Base-by-base conservation (phyloP, 148 eudicot genomes). In the Cornus controversa region DNA sequence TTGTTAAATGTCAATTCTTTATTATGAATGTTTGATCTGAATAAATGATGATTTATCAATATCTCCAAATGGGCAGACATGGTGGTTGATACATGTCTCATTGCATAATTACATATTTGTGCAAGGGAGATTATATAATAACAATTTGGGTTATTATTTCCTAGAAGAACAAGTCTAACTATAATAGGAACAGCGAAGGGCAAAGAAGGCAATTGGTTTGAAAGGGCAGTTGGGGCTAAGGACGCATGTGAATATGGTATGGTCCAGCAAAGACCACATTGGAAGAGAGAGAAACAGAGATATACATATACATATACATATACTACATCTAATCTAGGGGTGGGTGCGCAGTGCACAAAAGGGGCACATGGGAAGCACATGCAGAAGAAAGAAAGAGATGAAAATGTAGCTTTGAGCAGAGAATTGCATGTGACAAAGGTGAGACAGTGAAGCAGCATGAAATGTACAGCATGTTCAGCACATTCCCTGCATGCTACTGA, bases 361-460 rank as follows among this genome's bases (percentile, higher is more conserved):
- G 64, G 24, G 24, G 73, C 73, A 70, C 73, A 70, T 70, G 73
- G 73, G 34, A 70, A 70, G 73, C 73, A 70, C 73, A 60, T 60
- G 64, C 64, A 60, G 64, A 60, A 60, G 0, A 6, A 20, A 60
- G 23, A 60, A 18, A 60, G 50, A 70, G 73, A 10, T 8, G 8
- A 13, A 60, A 60, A 22, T 18, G 64, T 18, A 60, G 9, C 45
- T 40, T 40, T 40, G 64, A 60, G 64, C 18, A 60, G 24, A 60
- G 24, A 20, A 60, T 60, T 18, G 64, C 64, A 60, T 70, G 64
- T 60, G 64, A 60, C 64, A 60, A 60, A 60, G 64, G 64, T 60
- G 8, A 60, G 64, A 60, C 64, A 60, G 64, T 20, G 64, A n/a
- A 60, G 57, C 57, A 50, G 57, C 57, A 50, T 50, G 57, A 50